phyloP scores from a whole-genome alignment of 169 alveolate species.

The Miamiensis avidus region DNA sequence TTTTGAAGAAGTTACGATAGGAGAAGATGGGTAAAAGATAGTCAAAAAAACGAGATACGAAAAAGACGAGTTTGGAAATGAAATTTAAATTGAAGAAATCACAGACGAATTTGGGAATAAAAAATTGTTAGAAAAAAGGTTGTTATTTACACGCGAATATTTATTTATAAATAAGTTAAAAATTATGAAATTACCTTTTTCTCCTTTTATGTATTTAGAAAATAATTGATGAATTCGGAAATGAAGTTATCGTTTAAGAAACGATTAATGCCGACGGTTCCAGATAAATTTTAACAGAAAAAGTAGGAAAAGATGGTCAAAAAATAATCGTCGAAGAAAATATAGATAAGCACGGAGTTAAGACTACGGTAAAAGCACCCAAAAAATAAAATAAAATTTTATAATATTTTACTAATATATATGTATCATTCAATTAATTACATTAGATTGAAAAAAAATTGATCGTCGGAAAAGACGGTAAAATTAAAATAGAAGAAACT shows the following conservation, averaged over 20 bases:
- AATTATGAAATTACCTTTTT: no score
- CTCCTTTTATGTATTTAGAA: no score
- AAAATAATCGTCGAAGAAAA: slow-evolving; percentile 32
- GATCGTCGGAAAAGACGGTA: slow-evolving; percentile 25
- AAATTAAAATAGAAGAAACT: slow-evolving; percentile 24
- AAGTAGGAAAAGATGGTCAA: slow-evolving; percentile 17
- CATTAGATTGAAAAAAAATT: no score
- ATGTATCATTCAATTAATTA: neutral
- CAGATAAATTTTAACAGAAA: slow-evolving; percentile 23
- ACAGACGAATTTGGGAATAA: slow-evolving; percentile 38
- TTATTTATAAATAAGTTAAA: neutral
- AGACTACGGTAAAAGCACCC: slow-evolving; percentile 1
- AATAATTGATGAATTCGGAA: slow-evolving; percentile 37
- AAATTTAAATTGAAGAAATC: no score
- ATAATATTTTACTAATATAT: neutral
- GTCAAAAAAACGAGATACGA: no score
- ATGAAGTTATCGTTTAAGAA: slow-evolving; percentile 34
- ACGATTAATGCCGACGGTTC: slow-evolving; percentile 44
- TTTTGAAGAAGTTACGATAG: no score
- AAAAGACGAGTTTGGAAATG: no score
- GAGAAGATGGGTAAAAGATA: no score
- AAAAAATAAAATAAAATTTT: no score
- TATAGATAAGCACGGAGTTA: slow-evolving; percentile 34
- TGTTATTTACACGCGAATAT: no score
- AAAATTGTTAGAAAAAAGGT: slow-evolving; percentile 33